phyloP scores from a whole-genome alignment of 2,329 filamentous ascomycete species.

The Exophiala sp. region DNA sequence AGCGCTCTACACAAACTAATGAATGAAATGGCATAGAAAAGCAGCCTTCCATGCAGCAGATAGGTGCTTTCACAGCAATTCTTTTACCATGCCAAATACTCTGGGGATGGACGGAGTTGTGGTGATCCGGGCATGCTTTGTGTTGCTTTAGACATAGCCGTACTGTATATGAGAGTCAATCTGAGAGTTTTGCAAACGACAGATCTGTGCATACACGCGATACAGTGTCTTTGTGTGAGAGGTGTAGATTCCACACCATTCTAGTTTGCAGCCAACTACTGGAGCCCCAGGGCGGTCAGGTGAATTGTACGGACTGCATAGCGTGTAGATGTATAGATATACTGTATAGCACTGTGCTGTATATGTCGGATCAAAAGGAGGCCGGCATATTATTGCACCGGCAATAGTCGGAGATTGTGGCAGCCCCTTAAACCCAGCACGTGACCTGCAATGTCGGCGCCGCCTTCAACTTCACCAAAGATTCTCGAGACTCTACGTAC shows the following conservation, averaged over 20 bases:
- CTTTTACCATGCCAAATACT: conserved; percentile 8
- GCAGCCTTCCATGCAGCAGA: conserved; percentile 15
- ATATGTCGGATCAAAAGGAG: too few species aligned
- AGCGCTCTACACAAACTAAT: conserved; percentile 20
- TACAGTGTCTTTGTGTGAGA: too few species aligned
- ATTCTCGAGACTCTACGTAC: not conserved
- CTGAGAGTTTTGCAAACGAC: conserved; percentile 3
- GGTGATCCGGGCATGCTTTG: conserved; percentile 13
- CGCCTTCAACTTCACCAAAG: not conserved
- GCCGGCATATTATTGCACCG: too few species aligned
- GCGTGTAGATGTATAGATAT: too few species aligned
- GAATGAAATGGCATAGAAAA: conserved; percentile 29
- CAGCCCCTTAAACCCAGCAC: conserved; percentile 11
- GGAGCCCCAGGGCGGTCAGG: too few species aligned
- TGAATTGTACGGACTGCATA: too few species aligned
- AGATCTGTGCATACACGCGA: not conserved
- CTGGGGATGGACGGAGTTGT: conserved; percentile 9
- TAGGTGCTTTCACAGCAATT: conserved; percentile 11
- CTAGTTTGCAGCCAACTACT: too few species aligned
- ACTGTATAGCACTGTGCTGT: too few species aligned
- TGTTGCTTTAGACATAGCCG: conserved; percentile 23
- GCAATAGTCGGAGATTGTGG: conserved; percentile 15
- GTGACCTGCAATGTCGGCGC: conserved; percentile 13
- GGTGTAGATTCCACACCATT: too few species aligned
- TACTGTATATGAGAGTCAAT: conserved; percentile 25